A percentile compares a stretch with the other conserved stretches of the same genome.
phyloP scores from a whole-genome alignment of 2,329 filamentous ascomycete genomes.

The Pestalotiopsis sp. region DNA sequence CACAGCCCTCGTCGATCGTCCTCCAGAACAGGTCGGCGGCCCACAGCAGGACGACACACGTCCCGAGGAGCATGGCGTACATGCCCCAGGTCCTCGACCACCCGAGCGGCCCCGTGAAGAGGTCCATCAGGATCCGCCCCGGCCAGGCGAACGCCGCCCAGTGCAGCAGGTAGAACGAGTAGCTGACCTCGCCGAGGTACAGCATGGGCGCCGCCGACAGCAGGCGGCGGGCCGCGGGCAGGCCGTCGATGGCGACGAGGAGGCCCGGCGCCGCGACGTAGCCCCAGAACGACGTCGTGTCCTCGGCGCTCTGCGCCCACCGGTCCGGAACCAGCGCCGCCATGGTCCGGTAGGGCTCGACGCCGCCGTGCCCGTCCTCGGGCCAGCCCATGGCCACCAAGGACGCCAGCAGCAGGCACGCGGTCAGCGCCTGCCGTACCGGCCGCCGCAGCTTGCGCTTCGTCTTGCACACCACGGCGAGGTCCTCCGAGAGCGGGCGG shows the following conservation, averaged over 20 bases:
- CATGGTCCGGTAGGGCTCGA: conserved; percentile 7
- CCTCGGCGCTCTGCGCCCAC: neutral
- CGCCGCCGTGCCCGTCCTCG: neutral
- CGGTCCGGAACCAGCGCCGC: neutral
- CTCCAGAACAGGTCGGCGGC: conserved; percentile 10
- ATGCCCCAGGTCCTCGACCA: conserved; percentile 1
- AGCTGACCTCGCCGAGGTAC: conserved; percentile 14
- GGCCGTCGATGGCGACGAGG: neutral
- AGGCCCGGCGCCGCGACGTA: neutral
- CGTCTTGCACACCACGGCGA: neutral
- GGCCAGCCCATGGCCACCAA: conserved; percentile 6
- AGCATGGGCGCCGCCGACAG: conserved; percentile 2
- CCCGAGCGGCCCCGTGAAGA: neutral
- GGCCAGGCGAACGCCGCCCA: neutral
- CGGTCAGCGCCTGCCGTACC: neutral
- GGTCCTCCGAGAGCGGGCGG: conserved; percentile 1
- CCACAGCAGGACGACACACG: neutral
- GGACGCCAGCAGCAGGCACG: neutral
- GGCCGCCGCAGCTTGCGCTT: neutral
- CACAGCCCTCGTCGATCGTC: conserved; percentile 3
- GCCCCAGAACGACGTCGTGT: conserved; percentile 4
- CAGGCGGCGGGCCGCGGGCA: conserved; percentile 1
- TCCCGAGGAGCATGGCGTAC: neutral
- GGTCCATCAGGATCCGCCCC: neutral
- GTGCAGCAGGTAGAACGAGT: conserved; percentile 13